phyloP scores from a whole-genome alignment of 2,329 filamentous ascomycete genomes.

The Pseudogymnoascus sp. region DNA sequence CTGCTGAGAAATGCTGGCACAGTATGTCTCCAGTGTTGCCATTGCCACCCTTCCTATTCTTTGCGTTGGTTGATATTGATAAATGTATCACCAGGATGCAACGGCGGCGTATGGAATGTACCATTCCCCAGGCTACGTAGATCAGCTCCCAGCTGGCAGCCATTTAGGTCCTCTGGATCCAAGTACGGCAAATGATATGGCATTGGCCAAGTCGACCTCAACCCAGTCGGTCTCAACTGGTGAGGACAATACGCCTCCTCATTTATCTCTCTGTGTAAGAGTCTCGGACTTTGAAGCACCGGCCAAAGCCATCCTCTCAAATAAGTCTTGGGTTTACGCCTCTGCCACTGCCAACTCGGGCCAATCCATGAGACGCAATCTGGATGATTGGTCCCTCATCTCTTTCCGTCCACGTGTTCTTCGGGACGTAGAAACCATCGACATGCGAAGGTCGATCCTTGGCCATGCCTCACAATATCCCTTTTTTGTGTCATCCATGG shows the following conservation, averaged over 20 bases:
- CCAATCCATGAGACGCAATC: not conserved
- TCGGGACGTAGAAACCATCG: not conserved
- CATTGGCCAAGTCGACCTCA: not conserved
- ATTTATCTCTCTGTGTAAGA: not conserved
- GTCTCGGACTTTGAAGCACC: not conserved
- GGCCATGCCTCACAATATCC: not conserved
- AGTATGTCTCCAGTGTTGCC: not conserved
- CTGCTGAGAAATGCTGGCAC: slow-evolving; percentile 9
- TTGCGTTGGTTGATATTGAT: not conserved
- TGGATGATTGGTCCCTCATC: not conserved
- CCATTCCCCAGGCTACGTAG: not conserved
- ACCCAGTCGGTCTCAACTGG: not conserved
- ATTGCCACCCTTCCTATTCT: not conserved
- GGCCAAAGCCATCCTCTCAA: not conserved
- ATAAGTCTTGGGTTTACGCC: not conserved
- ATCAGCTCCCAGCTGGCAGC: not conserved
- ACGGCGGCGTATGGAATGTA: not conserved
- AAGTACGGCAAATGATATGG: not conserved
- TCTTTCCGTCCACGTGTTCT: not conserved
- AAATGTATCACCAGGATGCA: not conserved
- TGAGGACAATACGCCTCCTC: not conserved
- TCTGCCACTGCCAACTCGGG: not conserved
- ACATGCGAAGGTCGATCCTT: not conserved
- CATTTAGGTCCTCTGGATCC: not conserved
- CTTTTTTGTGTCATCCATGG: not conserved